phyloP scores from a whole-genome alignment of 768 basidiomycete species.

The Gloeophyllum trabeum region DNA sequence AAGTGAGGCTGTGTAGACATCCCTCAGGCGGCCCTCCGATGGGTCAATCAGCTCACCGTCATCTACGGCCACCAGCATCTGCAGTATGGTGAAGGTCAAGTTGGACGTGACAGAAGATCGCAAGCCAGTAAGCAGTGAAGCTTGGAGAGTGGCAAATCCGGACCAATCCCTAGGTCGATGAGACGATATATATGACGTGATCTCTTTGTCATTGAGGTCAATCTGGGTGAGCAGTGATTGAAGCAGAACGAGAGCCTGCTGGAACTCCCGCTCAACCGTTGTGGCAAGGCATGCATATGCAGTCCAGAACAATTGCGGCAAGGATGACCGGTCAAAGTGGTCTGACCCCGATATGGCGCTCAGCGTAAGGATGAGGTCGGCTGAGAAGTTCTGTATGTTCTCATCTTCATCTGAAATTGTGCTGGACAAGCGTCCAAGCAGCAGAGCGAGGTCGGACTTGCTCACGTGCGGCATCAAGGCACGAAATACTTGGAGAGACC shows the following conservation, averaged over 20 bases:
- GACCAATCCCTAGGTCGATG: constrained; percentile 67
- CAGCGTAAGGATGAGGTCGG: constrained; percentile 73
- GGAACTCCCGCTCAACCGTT: constrained; percentile 72
- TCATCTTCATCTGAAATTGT: constrained; percentile 62
- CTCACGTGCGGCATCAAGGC: constrained; percentile 64
- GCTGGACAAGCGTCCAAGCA: constrained; percentile 76
- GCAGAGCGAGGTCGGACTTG: constrained; percentile 60
- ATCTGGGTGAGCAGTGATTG: constrained; percentile 54
- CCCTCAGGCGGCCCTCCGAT: constrained; percentile 62
- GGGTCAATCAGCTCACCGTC: constrained; percentile 62
- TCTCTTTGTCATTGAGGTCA: constrained; percentile 59
- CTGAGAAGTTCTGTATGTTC: constrained; percentile 73
- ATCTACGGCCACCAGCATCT: constrained; percentile 45
- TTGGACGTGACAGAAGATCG: constrained; percentile 64
- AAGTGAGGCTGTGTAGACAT: constrained; percentile 70
- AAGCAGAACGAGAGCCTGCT: constrained; percentile 52
- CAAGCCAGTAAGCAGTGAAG: constrained; percentile 63
- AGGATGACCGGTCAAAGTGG: constrained; percentile 46
- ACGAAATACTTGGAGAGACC: constrained; percentile 86
- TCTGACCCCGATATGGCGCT: constrained; percentile 43
- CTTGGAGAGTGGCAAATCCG: constrained; percentile 52
- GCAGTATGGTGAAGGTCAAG: constrained; percentile 58
- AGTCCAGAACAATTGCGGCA: constrained; percentile 87
- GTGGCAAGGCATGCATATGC: constrained; percentile 73
- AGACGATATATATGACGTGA: constrained; percentile 55